phyloP scores from a whole-genome alignment of 2,329 filamentous ascomycete genomes.

The Colletotrichum brevisporum region DNA sequence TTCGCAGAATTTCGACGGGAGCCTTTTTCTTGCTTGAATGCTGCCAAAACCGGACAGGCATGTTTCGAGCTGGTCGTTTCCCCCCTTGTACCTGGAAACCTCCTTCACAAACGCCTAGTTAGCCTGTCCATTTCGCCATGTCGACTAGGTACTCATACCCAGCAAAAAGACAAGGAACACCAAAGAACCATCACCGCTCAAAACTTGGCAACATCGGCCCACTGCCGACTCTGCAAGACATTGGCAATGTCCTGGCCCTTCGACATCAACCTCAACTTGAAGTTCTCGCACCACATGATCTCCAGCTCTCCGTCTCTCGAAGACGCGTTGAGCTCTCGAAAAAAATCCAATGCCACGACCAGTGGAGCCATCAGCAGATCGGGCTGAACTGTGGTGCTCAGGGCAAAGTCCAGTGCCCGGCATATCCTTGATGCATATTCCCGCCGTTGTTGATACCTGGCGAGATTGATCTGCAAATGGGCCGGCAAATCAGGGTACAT shows the following conservation, averaged over 20 bases:
- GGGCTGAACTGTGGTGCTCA: slow-evolving; percentile 60
- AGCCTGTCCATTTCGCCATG: neutral
- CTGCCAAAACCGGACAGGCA: no score
- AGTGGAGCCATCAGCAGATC: slow-evolving; percentile 62
- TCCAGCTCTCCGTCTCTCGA: slow-evolving; percentile 60
- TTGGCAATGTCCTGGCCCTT: slow-evolving; percentile 59
- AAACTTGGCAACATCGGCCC: slow-evolving; percentile 50
- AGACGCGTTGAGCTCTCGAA: slow-evolving; percentile 53
- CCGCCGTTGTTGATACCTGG: slow-evolving; percentile 59
- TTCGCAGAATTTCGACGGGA: no score
- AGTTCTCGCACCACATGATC: slow-evolving; percentile 63
- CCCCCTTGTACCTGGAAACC: no score
- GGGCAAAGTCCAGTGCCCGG: slow-evolving; percentile 63
- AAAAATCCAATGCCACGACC: slow-evolving; percentile 59
- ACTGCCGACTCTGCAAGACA: slow-evolving; percentile 55
- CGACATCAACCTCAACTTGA: slow-evolving; percentile 54
- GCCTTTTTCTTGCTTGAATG: no score
- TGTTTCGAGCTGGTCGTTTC: no score
- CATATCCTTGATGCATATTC: slow-evolving; percentile 65
- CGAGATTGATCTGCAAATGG: slow-evolving; percentile 57
- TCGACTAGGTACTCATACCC: neutral
- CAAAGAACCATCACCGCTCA: slow-evolving; percentile 11
- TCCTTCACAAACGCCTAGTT: no score
- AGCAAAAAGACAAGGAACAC: neutral
- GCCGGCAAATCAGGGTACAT: slow-evolving; percentile 56